Base-by-base conservation (phyloP, 768 basidiomycete species). In the Agrocybe praecox region DNA sequence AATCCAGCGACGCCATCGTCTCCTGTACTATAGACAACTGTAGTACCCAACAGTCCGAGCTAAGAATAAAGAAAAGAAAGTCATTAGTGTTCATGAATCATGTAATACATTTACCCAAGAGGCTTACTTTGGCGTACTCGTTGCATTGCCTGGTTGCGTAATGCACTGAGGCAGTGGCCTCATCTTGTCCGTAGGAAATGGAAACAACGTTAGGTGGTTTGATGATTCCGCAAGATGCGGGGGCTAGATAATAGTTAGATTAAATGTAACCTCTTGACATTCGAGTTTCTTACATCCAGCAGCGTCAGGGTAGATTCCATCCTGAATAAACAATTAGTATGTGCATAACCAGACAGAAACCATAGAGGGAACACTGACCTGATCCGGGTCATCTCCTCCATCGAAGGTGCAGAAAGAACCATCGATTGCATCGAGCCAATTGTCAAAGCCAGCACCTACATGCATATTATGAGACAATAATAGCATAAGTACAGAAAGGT, bases 401-500 rank as follows among this genome's bases (percentile, higher is more conserved):
- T 77, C 74, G 54, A 76, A 79, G 0, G 73, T 74, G 55, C 79
- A 81, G 66, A 72, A 81, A 2, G 72, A 61, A 0, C 67, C 74
- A 56, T 81, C 79, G 14, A 81, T 68, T 34, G 79, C 79, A 56
- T 80, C 79, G 17, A 78, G 69, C 64, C 77, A 75, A 61, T 80
- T 81, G 60, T 81, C 75, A 58, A 79, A 79, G 6, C 75, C 74
- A 29, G 76, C 78, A 23, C 76, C 77, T 80, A 29, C 21, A 40
- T 43, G 8, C 34, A 14, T 12, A 12, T 48, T 19, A 54, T 48
- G 21, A 8, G 36, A 43, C 24, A 33, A 18, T 2, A 7, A 10
- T 14, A 10, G 33, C 18, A 24, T 49, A 54, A 14, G 19, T 32
- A 7, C 19, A 29, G 22, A 51, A 22, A 23, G n/a, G n/a, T 44